Evolutionary conservation across 2,329 filamentous ascomycete genomes (phyloP), one percentile per base, ranked within the genome.

Genomic region (Colletotrichum truncatum): DNA sequence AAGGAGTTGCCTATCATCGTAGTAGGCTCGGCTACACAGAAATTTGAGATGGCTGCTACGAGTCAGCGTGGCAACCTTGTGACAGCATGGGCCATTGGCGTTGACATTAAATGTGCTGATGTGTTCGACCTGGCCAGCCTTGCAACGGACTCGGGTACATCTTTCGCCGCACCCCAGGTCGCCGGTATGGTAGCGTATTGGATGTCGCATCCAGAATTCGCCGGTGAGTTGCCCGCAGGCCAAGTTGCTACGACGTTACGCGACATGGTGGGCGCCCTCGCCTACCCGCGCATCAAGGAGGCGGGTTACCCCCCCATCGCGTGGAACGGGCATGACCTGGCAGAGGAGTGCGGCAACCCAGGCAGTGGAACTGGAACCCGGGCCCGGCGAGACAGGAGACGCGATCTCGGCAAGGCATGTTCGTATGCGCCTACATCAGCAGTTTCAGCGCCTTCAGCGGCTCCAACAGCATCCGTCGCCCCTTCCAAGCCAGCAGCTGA

Each of bases 121-220:
- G 3, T 16, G 7, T 11, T 32, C 28, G 26, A 34, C 10, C 9
- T 16, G 54, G 9, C n/a, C 4, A 8, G 28, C 9, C 28, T 57
- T 7, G 28, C 16, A 6, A 36, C 18, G 5, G 9, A 38, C 7
- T 48, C 41, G 7, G 54, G 54, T 4, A 57, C 54, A 9, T 57
- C 54, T 6, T 48, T 57, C 21, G 54, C 54, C 14, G 30, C 54
- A 4, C 54, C 54, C 4, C 41, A 57, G 9, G 30, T 57, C 3
- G 54, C 54, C 3, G 54, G 41, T n/a, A 18, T 48, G 12, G 30
- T 36, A 28, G 54, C 54, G 2, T 57, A 57, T 21, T 57, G 39
- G 39, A 57, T 57, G 54, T 57, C 54, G 2, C 54, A 57, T 8
- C 54, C 54, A 8, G 41, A 57, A 2, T 57, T 57, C 41, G 7